Evolutionary conservation across 2,329 filamentous ascomycete species (phyloP).

Genomic region (Apiospora marii): DNA sequence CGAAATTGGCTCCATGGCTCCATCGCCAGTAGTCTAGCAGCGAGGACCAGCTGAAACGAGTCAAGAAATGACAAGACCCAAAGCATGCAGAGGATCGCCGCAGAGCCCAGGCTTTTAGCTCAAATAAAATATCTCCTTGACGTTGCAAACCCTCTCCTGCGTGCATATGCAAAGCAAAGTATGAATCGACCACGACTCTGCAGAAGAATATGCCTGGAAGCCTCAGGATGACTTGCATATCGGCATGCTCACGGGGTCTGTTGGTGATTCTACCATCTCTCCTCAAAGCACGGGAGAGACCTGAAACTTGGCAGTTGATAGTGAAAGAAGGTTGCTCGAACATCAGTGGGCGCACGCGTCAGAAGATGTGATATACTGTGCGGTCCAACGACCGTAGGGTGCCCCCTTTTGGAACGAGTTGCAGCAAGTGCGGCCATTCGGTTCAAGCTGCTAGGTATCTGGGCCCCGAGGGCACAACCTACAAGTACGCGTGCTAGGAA

Average conservation of each 20-base stretch:
- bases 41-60: conserved; percentile 8
- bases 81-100: conserved; percentile 13
- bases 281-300: neutral
- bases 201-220: conserved; percentile 2
- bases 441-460: conserved; percentile 16
- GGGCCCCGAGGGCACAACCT: neutral
- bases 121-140: neutral
- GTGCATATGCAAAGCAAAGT: conserved; percentile 12
- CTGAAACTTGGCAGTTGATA: conserved; percentile 14
- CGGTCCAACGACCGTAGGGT: conserved; percentile 22
- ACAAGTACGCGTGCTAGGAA: neutral
- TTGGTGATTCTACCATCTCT: conserved; percentile 6
- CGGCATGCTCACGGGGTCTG: neutral
- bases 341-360: conserved; percentile 19
- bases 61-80: conserved; percentile 16
- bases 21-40: conserved; percentile 13
- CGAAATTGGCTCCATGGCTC: conserved; percentile 21
- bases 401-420: conserved; percentile 4
- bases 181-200: conserved; percentile 8
- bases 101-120: conserved; percentile 5
- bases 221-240: conserved; percentile 18
- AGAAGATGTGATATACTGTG: conserved; percentile 7
- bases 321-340: conserved; percentile 6
- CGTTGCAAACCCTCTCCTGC: conserved; percentile 4
- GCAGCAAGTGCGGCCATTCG: conserved; percentile 21